A percentile compares a stretch with the other conserved stretches of the same genome.
Conservation (phyloP, 768 basidiomycete genomes). For the Mycena rebaudengoi region DNA sequence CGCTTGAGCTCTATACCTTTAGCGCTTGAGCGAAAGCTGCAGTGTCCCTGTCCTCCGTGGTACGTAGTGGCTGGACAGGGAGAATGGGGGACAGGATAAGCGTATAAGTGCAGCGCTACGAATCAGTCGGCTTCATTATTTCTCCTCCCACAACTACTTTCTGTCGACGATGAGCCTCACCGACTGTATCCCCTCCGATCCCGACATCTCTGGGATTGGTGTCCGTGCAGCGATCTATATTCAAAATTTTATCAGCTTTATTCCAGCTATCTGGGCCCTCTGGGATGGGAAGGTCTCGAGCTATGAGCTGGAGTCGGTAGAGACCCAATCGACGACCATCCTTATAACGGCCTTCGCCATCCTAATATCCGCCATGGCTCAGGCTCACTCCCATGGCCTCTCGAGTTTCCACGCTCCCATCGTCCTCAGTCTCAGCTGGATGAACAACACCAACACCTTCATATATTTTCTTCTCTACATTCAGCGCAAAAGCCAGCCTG, state of each 20-base stretch:
- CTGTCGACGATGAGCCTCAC: too few relatives aligned
- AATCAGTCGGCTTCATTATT: too few relatives aligned
- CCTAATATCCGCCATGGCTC: neutral
- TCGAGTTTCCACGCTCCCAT: neutral
- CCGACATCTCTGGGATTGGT: neutral
- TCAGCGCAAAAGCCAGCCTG: neutral
- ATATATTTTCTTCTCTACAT: neutral
- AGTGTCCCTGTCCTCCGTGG: too few relatives aligned
- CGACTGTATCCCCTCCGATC: neutral
- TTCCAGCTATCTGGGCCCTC: neutral
- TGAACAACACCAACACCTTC: too few relatives aligned
- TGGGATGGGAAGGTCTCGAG: neutral
- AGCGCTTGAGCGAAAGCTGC: too few relatives aligned
- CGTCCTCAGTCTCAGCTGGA: neutral
- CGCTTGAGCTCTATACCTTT: too few relatives aligned
- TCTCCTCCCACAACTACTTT: too few relatives aligned
- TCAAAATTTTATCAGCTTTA: neutral
- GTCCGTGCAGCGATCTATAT: too few relatives aligned
- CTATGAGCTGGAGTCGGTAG: neutral
- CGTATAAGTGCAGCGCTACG: too few relatives aligned
- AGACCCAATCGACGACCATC: neutral
- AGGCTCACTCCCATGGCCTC: neutral
- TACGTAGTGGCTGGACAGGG: too few relatives aligned
- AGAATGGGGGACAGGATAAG: too few relatives aligned
- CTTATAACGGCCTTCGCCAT: conserved; percentile 1